Base-by-base conservation (phyloP, 225 moss, liverwort and hornwort genomes). In the Antitrichia curtipendula region DNA sequence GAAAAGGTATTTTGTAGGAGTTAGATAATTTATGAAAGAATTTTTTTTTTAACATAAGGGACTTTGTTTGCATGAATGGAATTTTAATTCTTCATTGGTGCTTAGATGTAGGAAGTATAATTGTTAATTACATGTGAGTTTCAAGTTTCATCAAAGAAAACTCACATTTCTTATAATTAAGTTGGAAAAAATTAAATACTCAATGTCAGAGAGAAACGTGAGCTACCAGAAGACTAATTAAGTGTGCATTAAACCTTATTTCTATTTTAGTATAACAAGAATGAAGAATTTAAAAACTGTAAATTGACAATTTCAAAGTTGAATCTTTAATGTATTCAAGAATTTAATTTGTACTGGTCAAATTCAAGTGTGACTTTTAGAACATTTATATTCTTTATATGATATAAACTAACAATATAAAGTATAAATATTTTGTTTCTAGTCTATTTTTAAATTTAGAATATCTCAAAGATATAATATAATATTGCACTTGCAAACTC, bases 361-460 rank as follows among this genome's bases (percentile, higher is more conserved):
- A 54, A 24, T 25, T 54, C 9, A n/a, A 76, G 0, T n/a, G 6
- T 24, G 0, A 3, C 15, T 54, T 54, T 15, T 1, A n/a, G n/a
- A n/a, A n/a, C 6, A 54, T 6, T 8, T 9, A 5, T 54, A 36
- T 36, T n/a, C 0, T 9, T 16, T 52, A 21, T 7, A 8, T 34
- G 1, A 34, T 75, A 13, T 24, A 34, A 36, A 22, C 5, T 23
- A 36, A 22, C 1, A 52, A 22, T 32, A 32, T 8, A 13, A 52
- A 52, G 0, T 13, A 3, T 3, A 8, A 5, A 0, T 9, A 7
- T 29, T 29, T 27, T 50, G 4, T 31, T 32, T 12, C 4, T 12
- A 50, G 0, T 50, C 1, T 0, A 49, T 3, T 49, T 74, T 32
- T 0, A 21, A 21, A 74, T 25, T 12, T 74, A 4, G 12, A 19